Base-by-base conservation (phyloP, 169 alveolate species). In the Plasmodium malariae region DNA sequence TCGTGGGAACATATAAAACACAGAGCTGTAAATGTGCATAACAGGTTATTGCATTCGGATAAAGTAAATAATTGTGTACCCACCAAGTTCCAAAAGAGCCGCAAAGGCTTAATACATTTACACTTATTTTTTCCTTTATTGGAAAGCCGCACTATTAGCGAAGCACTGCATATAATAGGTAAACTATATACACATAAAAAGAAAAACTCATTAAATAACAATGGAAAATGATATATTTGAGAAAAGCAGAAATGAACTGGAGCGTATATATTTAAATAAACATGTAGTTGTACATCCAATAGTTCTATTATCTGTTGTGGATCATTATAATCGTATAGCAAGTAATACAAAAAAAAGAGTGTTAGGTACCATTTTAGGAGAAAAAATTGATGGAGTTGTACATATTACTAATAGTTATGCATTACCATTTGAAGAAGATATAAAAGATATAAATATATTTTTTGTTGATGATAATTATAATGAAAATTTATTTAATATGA, bases 361-460 rank as follows among this genome's bases (percentile, higher is more conserved):
- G 21, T 99, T 98, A n/a, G 99, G 99, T n/a, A 98, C 99, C 28
- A 92, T 99, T 32, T 88, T 99, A 32, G 99, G 99, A 48, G 99
- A 98, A 94, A 72, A 74, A 37, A 92, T 94, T 57, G 96, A 87
- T 26, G 91, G 95, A 54, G 93, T 74, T 74, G 94, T 98, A 37
- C 99, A 99, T 94, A 97, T 98, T 19, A 97, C 99, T 34, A 99
- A 99, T 94, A 96, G 99, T 88, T 99, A 96, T 85, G 99, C 99
- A 12, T 93, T 99, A 1, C 99, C 99, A 43, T 99, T 99, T 92
- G 99, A 99, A 87, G 99, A 99, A 95, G 99, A 99, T 93, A 96
- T 98, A 12, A 97, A 97, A 60, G 99, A 99, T 85, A 98, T 99
- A 0, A 96, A 96, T 90, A 98, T 99, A 19, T 99, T 99, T 99